These are phyloP conservation scores for Dactylonectria macrodidyma DNA, from an alignment of 2,329 filamentous ascomycete genomes.

Conservation along the genomic window DNA sequence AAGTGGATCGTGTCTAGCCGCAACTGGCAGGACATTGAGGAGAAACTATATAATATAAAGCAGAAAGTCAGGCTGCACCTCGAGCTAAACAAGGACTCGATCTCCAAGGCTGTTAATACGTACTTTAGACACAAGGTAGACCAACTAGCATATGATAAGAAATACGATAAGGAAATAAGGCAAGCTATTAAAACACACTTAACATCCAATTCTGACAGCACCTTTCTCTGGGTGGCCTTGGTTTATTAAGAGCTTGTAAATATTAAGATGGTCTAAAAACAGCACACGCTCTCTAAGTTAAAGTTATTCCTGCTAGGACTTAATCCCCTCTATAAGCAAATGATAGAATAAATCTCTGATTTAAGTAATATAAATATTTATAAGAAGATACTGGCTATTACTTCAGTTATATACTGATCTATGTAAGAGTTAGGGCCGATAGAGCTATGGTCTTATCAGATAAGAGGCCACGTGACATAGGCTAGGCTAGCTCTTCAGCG, in stretches of 20 bases:
- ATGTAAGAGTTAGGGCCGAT: slow-evolving; percentile 33
- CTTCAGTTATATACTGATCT: slow-evolving; percentile 53
- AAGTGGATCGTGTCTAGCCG: neutral
- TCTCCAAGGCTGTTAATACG: neutral
- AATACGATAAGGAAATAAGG: slow-evolving; percentile 9
- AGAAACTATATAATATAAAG: neutral
- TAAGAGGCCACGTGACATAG: too few relatives aligned
- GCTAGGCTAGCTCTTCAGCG: too few relatives aligned
- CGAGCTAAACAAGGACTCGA: too few relatives aligned
- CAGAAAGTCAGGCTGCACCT: neutral
- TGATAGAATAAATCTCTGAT: slow-evolving; percentile 52
- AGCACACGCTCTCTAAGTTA: slow-evolving; percentile 36
- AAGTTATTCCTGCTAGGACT: slow-evolving; percentile 53
- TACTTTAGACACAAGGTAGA: neutral
- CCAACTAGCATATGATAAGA: neutral
- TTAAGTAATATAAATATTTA: slow-evolving; percentile 50
- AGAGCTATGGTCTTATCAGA: too few relatives aligned
- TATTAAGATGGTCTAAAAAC: neutral
- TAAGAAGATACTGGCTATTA: slow-evolving; percentile 51
- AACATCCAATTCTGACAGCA: slow-evolving; percentile 53
- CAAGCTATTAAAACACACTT: slow-evolving; percentile 38
- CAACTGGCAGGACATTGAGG: neutral
- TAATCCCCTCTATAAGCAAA: slow-evolving; percentile 54
- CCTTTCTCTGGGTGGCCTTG: slow-evolving; percentile 47
- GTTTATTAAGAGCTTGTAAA: slow-evolving; percentile 36